These are phyloP conservation scores for Metschnikowia corniflorae DNA, from an alignment of 805 yeast genomes.

Conservation along the genomic window DNA sequence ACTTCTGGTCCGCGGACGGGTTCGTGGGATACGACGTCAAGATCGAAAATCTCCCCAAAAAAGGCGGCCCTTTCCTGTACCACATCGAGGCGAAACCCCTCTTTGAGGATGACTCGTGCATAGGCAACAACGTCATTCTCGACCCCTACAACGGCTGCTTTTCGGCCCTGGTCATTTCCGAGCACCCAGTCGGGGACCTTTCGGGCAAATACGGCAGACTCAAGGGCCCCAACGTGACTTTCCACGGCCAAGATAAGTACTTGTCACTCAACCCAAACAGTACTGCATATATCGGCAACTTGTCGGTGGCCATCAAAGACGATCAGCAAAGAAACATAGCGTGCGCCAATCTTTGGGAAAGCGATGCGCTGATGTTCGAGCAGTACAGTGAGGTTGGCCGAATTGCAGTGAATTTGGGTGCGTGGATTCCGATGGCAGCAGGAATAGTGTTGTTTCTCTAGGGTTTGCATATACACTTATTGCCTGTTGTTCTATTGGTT, in stretches of 20 bases:
- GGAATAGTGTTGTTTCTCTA: too few species aligned
- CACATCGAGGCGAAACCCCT: conserved; percentile 61
- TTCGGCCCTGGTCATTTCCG: conserved; percentile 46
- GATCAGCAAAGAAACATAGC: not conserved
- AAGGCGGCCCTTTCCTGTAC: conserved; percentile 64
- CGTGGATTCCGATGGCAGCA: too few species aligned
- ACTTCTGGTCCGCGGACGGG: conserved; percentile 29
- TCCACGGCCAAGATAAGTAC: conserved; percentile 59
- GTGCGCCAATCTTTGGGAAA: too few species aligned
- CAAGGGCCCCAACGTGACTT: conserved; percentile 63
- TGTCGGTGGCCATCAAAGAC: not conserved
- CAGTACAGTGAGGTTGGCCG: too few species aligned
- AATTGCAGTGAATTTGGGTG: too few species aligned
- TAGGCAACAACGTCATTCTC: conserved; percentile 49
- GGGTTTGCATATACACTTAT: too few species aligned
- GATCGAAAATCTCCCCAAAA: conserved; percentile 60
- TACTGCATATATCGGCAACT: conserved; percentile 1
- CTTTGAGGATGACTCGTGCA: conserved; percentile 47
- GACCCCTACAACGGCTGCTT: conserved; percentile 56
- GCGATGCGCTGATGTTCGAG: too few species aligned
- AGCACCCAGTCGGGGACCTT: conserved; percentile 68
- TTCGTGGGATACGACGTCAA: conserved; percentile 63
- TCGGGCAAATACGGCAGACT: conserved; percentile 75
- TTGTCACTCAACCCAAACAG: conserved; percentile 50
- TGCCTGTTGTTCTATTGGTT: too few species aligned